Conservation (phyloP, 345 rosid genomes). For the Balakata baccata region DNA sequence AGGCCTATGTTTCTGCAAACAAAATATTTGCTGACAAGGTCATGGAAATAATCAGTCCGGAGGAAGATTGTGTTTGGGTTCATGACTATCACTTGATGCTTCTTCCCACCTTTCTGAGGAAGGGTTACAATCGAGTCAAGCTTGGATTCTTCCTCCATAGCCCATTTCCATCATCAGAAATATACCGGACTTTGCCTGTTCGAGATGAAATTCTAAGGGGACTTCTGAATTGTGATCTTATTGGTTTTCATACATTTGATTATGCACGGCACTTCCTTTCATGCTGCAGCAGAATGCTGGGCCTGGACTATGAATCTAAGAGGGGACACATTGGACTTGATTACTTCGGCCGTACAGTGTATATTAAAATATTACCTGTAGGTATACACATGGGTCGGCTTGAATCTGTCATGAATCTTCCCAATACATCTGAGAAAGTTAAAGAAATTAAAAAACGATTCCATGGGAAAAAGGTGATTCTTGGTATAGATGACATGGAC, state of each 20-base stretch:
- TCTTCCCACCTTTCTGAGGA: slow-evolving; percentile 79
- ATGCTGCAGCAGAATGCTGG: slow-evolving; percentile 84
- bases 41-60: slow-evolving; percentile 75
- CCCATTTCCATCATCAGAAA: slow-evolving; percentile 80
- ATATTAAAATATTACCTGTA: slow-evolving; percentile 63
- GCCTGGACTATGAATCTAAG: slow-evolving; percentile 78
- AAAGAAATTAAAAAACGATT: slow-evolving; percentile 57
- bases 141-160: slow-evolving; percentile 82
- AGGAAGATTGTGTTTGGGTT: slow-evolving; percentile 70
- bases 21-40: slow-evolving; percentile 77
- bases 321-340: slow-evolving; percentile 82
- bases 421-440: slow-evolving; percentile 54
- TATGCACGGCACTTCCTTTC: slow-evolving; percentile 76
- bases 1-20: slow-evolving; percentile 74
- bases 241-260: slow-evolving; percentile 83
- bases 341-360: slow-evolving; percentile 78
- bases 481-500: slow-evolving; percentile 86
- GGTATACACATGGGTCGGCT: slow-evolving; percentile 76
- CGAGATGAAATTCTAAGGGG: slow-evolving; percentile 67
- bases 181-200: slow-evolving; percentile 69
- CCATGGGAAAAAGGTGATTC: slow-evolving; percentile 58
- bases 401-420: slow-evolving; percentile 61
- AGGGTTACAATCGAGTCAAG: slow-evolving; percentile 58
- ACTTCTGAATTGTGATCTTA: slow-evolving; percentile 65
- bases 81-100: slow-evolving; percentile 84